These are phyloP conservation scores for Dactylellina leptospora DNA, from an alignment of 2,329 filamentous ascomycete genomes.

Conservation along the genomic window DNA sequence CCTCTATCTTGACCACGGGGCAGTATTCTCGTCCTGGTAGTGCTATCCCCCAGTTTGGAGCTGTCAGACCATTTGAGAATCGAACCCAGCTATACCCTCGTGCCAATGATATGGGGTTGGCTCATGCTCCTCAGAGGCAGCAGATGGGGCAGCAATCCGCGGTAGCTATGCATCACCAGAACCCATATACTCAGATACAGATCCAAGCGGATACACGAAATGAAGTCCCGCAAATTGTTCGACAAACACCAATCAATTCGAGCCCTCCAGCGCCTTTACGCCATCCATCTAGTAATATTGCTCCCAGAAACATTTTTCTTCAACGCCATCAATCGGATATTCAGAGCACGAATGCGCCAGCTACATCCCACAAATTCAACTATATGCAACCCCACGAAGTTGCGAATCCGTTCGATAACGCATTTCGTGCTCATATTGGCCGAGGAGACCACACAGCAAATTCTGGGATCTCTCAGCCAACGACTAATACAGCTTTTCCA, in stretches of 20 bases:
- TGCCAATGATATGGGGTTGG: slow-evolving; percentile 1
- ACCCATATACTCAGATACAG: background rate
- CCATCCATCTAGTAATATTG: background rate
- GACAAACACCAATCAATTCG: slow-evolving; percentile 2
- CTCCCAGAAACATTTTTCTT: background rate
- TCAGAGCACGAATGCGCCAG: background rate
- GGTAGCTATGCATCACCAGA: background rate
- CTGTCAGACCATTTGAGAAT: background rate
- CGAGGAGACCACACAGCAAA: slow-evolving; percentile 15
- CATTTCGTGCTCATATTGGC: slow-evolving; percentile 14
- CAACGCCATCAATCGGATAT: slow-evolving; percentile 5
- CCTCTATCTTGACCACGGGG: slow-evolving; percentile 12
- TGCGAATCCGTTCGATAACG: slow-evolving; percentile 1
- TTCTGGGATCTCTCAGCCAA: slow-evolving; percentile 1
- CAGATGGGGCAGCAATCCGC: background rate
- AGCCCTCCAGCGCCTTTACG: slow-evolving; percentile 16
- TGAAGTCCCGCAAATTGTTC: background rate
- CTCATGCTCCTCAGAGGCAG: slow-evolving; percentile 14
- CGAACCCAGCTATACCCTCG: slow-evolving; percentile 4
- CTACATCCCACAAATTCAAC: slow-evolving; percentile 12
- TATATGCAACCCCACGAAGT: background rate
- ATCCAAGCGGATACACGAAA: slow-evolving; percentile 6
- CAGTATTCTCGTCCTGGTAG: slow-evolving; percentile 25
- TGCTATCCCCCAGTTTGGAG: background rate
- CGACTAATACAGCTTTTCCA: background rate